Conservation (phyloP, 164 flowering plant genomes). For the Liriodendron chinense region DNA sequence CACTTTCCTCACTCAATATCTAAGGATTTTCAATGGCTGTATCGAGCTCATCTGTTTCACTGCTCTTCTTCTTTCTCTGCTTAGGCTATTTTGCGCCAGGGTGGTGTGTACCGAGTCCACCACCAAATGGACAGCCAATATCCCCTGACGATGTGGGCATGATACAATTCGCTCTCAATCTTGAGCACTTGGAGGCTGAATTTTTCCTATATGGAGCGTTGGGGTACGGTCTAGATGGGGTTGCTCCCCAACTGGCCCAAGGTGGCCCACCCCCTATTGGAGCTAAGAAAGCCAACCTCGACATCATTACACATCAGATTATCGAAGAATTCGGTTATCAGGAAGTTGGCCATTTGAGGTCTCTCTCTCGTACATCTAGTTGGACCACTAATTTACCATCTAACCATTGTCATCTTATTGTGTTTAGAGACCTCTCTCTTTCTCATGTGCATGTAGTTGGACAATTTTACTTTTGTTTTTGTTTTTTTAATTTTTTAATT, state of each 20-base stretch:
- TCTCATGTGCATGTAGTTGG: too few species aligned
- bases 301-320: constrained; percentile 16
- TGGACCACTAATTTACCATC: too few species aligned
- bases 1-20: too few species aligned
- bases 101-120: too few species aligned
- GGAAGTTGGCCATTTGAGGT: constrained; percentile 60
- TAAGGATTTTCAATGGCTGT: not conserved
- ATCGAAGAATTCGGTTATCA: constrained; percentile 39
- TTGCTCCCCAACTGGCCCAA: constrained; percentile 28
- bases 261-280: constrained; percentile 53
- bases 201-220: constrained; percentile 40
- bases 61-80: not conserved
- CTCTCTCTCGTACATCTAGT: not conserved
- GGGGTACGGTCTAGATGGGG: constrained; percentile 45
- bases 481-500: not conserved
- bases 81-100: not conserved
- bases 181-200: constrained; percentile 45
- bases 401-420: too few species aligned
- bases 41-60: not conserved
- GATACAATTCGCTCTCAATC: constrained; percentile 39
- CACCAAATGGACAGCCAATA: not conserved
- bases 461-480: too few species aligned
- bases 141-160: constrained; percentile 23
- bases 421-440: too few species aligned
- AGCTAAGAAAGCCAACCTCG: constrained; percentile 42